Base-by-base conservation (phyloP, 495 filamentous ascomycete genomes). In the Aspergillus cristatus region DNA sequence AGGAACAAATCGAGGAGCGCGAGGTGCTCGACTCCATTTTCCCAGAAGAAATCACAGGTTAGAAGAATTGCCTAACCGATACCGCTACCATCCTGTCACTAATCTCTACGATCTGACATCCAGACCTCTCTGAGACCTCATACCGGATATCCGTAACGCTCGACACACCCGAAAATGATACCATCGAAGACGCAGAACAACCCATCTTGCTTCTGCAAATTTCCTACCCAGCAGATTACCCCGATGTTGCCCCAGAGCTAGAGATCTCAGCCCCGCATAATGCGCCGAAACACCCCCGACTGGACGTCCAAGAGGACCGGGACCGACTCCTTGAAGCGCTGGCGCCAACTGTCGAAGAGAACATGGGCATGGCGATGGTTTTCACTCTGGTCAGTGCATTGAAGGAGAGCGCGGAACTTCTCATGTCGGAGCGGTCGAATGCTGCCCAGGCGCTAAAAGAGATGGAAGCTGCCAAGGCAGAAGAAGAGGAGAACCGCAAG, bases 1-100 rank as follows among this genome's bases (percentile, higher is more conserved):
- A 98, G 65, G 91, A 98, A 40, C 91, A 98, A 60, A 65, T 76
- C 36, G 89, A 98, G 67, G 91, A 98, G 70, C 82, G 90, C 47
- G 91, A 96, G 58, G 89, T 98, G 38, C 84, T 98, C 46, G 86
- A 90, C 52, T 94, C 88, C 38, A 99, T 99, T 48, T 99, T 95
- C 52, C 89, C 93, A 10, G 93, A 99, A 25, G 93, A 99, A 59
- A 94, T 97, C 35, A 85, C 81, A 74, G 84, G 89, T 93, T 13
- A 16, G 47, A 28, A 13, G 12, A 24, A n/a, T n/a, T n/a, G n/a
- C n/a, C n/a, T n/a, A n/a, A n/a, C n/a, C n/a, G n/a, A n/a, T n/a
- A n/a, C n/a, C n/a, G n/a, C n/a, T n/a, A n/a, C n/a, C n/a, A n/a
- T n/a, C n/a, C n/a, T n/a, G n/a, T 46, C 34, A 15, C 35, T 45